phyloP scores from a whole-genome alignment of 225 moss, liverwort and hornwort genomes.

The Neckera pumila region DNA sequence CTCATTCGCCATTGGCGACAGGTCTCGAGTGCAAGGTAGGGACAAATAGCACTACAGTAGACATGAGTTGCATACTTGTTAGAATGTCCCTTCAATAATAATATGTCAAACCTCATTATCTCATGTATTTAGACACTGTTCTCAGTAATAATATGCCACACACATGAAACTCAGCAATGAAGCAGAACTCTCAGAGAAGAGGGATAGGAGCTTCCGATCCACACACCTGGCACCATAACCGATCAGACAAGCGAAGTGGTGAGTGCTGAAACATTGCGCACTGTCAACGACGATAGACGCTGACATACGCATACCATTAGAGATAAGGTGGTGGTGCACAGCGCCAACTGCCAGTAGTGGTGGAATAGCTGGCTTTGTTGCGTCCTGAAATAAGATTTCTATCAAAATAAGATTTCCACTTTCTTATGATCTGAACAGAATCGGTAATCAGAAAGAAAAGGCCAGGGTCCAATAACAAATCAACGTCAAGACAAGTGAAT shows the following conservation, averaged over 20 bases:
- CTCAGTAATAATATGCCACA: neutral
- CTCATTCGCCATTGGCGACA: conserved; percentile 95
- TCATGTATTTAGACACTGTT: neutral
- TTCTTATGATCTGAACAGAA: neutral
- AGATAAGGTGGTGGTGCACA: conserved; percentile 93
- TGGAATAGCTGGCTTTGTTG: conserved; percentile 76
- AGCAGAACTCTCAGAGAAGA: neutral
- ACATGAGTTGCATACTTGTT: neutral
- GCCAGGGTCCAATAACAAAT: neutral
- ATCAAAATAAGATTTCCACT: neutral
- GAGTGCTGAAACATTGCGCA: conserved; percentile 97
- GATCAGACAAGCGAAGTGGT: conserved; percentile 89
- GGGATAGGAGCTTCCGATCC: neutral
- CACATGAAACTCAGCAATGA: neutral
- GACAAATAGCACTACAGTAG: conserved; percentile 69
- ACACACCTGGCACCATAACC: conserved; percentile 89
- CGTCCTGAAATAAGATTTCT: conserved; percentile 30
- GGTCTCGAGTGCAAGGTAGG: conserved; percentile 86
- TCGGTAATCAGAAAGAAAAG: neutral
- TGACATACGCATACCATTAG: conserved; percentile 84
- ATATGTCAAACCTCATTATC: neutral
- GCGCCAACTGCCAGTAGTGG: conserved; percentile 87
- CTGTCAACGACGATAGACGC: conserved; percentile 74
- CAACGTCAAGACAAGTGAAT: neutral
- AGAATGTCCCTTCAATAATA: neutral